Base-by-base conservation (phyloP, 2,329 filamentous ascomycete genomes). In the Cercospora canescens region DNA sequence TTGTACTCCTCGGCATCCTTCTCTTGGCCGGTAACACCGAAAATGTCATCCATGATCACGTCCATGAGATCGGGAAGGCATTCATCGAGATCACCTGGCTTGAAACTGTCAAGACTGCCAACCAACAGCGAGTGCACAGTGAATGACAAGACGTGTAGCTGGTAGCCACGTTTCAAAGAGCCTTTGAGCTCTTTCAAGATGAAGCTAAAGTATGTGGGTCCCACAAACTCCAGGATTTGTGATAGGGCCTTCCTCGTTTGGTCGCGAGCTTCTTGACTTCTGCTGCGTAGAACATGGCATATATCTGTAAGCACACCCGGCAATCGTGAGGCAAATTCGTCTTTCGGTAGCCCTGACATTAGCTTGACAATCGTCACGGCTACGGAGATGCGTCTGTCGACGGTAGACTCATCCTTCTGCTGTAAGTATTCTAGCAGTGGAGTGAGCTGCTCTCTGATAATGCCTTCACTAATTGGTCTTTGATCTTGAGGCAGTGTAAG, bases 1-100 rank as follows among this genome's bases (percentile, higher is more conserved):
- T 91, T 90, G 77, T 99, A 99, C 61, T 94, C 95, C 73, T 97
- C 93, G 0, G 94, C 94, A 73, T 99, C 95, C 79, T 99, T 99
- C 76, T 99, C 94, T 80, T 97, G 91, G 1, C 95, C 95, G 35
- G 91, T 91, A 6, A 89, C 88, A 32, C 96, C 96, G 75, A 99
- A 99, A 12, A 96, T 95, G 76, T 99, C 96, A 74, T 99, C 95
- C 92, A 99, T 95, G 69, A 98, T 90, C 50, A 99, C 88, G 1
- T 88, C 86, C 54, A 96, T 89, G 50, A 98, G 88, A 11, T 90
- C 85, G 3, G 86, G 82, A 8, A 97, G 82, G 74, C 94, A 97
- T 76, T 97, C 94, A 75, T 99, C 93, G 32, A 99, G 82, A 72
- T 94, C 93, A 26, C 96, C 95, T 18, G 93, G 89, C 45, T 88